Percentiles rank a stretch among this genome's conserved stretches.
Conservation (phyloP, 2,329 filamentous ascomycete genomes). For the Nigrospora sphaerica region DNA sequence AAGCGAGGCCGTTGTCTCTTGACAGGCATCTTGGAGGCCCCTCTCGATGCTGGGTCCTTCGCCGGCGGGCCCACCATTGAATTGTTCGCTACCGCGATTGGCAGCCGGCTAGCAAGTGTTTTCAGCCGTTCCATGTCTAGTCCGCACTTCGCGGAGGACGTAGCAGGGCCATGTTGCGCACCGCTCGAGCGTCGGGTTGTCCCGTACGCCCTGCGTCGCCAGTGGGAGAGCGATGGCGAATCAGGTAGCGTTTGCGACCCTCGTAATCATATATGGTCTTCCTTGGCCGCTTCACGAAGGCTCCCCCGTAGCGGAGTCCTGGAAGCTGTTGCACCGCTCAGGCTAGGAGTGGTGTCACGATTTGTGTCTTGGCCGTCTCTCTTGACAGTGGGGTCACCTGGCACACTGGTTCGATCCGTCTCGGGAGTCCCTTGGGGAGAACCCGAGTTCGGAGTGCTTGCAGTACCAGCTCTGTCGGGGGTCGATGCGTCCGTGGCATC, state of each 20-base stretch:
- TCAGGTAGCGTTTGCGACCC: not conserved
- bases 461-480: not conserved
- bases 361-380: not conserved
- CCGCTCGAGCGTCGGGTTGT: not conserved
- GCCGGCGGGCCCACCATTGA: too few species aligned
- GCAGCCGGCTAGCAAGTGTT: not conserved
- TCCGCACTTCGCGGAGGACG: too few species aligned
- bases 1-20: not conserved
- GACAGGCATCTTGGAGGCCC: not conserved
- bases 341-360: too few species aligned
- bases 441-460: not conserved
- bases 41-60: not conserved
- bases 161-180: too few species aligned
- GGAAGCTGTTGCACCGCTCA: too few species aligned
- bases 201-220: not conserved
- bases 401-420: not conserved
- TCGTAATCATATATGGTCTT: not conserved
- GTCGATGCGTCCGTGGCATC: not conserved
- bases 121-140: not conserved
- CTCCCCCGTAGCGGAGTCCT: not conserved
- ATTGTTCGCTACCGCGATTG: not conserved
- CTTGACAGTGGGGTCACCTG: not conserved
- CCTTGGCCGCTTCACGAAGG: not conserved
- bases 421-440: not conserved
- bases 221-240: not conserved